Conservation (phyloP, 2,329 filamentous ascomycete species). For the Dothistroma pini region DNA sequence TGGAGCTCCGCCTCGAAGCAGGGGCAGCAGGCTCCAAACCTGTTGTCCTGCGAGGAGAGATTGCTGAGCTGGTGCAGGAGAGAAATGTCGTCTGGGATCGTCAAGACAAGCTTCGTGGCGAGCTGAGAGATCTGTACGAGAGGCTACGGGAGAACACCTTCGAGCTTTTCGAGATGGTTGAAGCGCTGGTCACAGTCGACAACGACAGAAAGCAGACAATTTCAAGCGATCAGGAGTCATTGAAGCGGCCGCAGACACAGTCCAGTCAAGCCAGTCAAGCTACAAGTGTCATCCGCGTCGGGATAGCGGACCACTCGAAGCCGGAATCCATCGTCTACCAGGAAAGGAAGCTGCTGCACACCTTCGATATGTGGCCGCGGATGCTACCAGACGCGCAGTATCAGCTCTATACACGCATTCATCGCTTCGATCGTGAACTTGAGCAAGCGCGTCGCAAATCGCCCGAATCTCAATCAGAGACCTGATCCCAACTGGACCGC, state of each 20-base stretch:
- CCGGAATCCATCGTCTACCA: neutral
- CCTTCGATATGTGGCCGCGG: neutral
- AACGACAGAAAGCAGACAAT: neutral
- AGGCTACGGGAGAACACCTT: neutral
- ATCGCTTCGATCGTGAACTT: neutral
- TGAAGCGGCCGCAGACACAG: neutral
- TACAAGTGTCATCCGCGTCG: too few species aligned
- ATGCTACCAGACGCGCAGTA: neutral
- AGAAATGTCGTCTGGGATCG: neutral
- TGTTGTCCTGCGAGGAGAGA: neutral
- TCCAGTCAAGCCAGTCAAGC: neutral
- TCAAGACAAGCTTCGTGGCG: neutral
- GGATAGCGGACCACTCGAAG: neutral
- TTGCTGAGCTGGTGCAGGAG: neutral
- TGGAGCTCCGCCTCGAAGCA: neutral
- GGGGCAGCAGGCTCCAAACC: neutral
- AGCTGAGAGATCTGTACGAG: neutral
- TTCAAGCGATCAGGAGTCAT: neutral
- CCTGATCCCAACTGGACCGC: slow-evolving; percentile 1
- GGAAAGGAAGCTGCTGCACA: neutral
- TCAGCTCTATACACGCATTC: neutral
- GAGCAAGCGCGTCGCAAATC: neutral
- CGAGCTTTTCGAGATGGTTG: neutral
- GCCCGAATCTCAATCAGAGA: neutral
- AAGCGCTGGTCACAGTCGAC: neutral